Evolutionary conservation across 2,329 filamentous ascomycete genomes (phyloP), one percentile per base, ranked within the genome.

Genomic region (Verticillium nonalfalfae): DNA sequence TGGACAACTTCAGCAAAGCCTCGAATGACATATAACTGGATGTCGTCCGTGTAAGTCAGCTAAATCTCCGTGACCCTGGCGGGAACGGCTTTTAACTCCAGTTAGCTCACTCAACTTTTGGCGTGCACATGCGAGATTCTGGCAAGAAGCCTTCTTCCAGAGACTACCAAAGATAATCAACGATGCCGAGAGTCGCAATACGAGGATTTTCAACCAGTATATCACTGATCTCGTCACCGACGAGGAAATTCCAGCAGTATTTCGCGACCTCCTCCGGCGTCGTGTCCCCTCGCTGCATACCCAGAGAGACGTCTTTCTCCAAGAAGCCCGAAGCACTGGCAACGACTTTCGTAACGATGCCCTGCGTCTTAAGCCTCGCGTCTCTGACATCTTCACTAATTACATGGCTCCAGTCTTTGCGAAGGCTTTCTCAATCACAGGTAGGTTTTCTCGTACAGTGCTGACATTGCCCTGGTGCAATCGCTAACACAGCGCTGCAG

Each of bases 361-460:
- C 4, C 52, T 59, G 9, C 6, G 4, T n/a, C 40, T 52, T 6
- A 61, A 34, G 15, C 33, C 9, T 4, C 1, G 7, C 21, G 9
- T 59, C 21, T 11, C 45, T 10, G 10, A 2, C 7, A n/a, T n/a
- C 6, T 36, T 59, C 21, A 10, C n/a, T 3, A 5, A 21, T 3
- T 1, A 15, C 2, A 63, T 63, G 59, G 13, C 14, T 4, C 57
- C 59, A 7, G 59, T 59, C 26, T 63, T 61, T 18, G 50, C 56
- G 18, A 52, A 21, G 18, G 61, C 61, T 4, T 34, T 56, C 4
- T 18, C 10, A 1, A 35, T 59, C 21, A 54, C 14, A 10, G 61
- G 61, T 59, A 21, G 4, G 40, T 56, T 1, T 10, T 26, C 14
- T 45, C 14, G 45, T 4, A 36, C 9, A 36, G 13, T 36, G 13